Percentiles rank a stretch among this genome's conserved stretches.
phyloP scores from a whole-genome alignment of 441 rosid species.

The Adansonia grandidieri region DNA sequence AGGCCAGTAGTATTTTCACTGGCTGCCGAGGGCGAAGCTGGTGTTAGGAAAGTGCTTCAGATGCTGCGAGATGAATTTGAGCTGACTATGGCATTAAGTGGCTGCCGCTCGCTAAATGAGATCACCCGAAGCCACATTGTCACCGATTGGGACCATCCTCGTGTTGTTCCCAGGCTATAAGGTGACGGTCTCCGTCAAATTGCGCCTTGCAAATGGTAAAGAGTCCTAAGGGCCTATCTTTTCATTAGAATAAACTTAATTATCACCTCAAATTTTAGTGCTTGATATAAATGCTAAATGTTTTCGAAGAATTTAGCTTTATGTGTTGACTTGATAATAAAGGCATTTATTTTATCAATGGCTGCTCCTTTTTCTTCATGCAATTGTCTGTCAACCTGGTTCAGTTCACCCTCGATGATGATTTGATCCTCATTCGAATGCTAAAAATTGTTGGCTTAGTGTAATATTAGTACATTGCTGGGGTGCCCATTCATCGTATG shows the following conservation, averaged over 20 bases:
- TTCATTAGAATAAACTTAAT: neutral
- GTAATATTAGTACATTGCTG: too few relatives aligned
- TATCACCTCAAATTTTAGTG: neutral
- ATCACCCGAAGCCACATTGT: conserved; percentile 69
- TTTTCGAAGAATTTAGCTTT: neutral
- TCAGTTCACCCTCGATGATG: neutral
- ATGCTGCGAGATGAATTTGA: conserved; percentile 88
- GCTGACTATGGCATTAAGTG: conserved; percentile 90
- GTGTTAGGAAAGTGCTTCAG: conserved; percentile 75
- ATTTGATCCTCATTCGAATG: too few relatives aligned
- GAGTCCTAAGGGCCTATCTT: neutral
- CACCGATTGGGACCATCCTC: conserved; percentile 75
- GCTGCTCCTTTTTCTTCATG: neutral
- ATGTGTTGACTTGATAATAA: neutral
- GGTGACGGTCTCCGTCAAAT: neutral
- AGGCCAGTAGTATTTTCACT: conserved; percentile 83
- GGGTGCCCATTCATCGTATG: neutral
- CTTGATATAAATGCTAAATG: neutral
- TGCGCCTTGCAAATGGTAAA: neutral
- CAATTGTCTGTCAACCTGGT: neutral
- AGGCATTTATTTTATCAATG: neutral
- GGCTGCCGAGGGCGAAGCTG: conserved; percentile 86
- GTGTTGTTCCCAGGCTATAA: conserved; percentile 56
- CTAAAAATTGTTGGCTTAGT: neutral
- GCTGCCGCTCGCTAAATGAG: conserved; percentile 82